Base-by-base conservation (phyloP, 352 stramenopile genomes). In the Saprolegnia diclina region DNA sequence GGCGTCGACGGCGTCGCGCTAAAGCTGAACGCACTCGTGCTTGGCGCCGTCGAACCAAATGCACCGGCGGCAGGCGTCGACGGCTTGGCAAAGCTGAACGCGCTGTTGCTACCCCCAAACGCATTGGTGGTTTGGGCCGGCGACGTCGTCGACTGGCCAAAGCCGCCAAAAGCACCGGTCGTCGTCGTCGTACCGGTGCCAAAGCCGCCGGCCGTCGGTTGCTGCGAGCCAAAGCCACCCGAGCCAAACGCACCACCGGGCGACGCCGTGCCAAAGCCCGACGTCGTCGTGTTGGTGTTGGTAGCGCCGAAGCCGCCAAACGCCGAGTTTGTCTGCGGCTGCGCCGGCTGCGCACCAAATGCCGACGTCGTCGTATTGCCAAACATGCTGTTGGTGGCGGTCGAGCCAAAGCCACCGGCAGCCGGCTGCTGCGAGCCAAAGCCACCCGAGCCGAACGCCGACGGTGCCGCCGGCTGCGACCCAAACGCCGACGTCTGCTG, bases 11-110 rank as follows among this genome's bases (percentile, higher is more conserved):
- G 64, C 0, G 59, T 67, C n/a, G 76, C 63, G 52, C 76, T 77
- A 65, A 87, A 89, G 40, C 65, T 74, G 16, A 72, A 76, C 3
- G 73, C 29, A 10, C 22, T 24, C 26, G 57, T 55, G 10, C 21
- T 72, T 16, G 35, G 14, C 71, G 59, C 21, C 50, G n/a, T n/a
- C n/a, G 66, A 67, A 11, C 66, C 66, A 68, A 72, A 72, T 44
- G 35, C 10, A 24, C 59, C 37, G 13, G 44, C 0, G 6, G 44
- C 42, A 10, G 59, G 11, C n/a, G 55, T 40, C 18, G 26, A n/a
- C 21, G 55, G 55, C 29, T 40, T 45, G 26, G 21, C 55, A 63
- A 63, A 63, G 55, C 21, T 63, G 29, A 63, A 63, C 55, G 29
- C 55, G 40, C 6, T 24, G 29, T 35, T 35, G 29, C 29, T 35